Evolutionary conservation across 768 basidiomycete genomes (phyloP), one percentile per base, ranked within the genome.

Genomic region (Lactarius quietus): DNA sequence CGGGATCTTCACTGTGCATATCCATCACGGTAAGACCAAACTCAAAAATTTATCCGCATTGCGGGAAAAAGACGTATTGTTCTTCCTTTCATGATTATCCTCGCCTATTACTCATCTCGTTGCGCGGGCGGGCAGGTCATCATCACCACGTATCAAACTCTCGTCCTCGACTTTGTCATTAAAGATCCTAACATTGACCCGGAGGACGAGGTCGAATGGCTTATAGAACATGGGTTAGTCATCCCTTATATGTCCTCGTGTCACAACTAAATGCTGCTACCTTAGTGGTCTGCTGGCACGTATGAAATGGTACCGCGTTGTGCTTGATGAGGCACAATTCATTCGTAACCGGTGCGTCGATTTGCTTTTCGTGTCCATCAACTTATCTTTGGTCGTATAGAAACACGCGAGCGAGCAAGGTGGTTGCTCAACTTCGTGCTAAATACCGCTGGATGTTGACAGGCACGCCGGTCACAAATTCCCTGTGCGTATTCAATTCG

Each of bases 251-350:
- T 33, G 20, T 64, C 29, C 41, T 26, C 35, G 7, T 33, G 29
- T 23, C 10, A 41, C 15, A 7, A 26, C 33, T 57, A 6, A 31
- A 31, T 58, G 1, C 23, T 52, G 20, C 4, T 18, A 29, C 39
- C 17, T 14, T 23, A 68, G 86, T 28, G 92, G 91, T 3, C 74
- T 86, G 3, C 75, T 93, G 17, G 82, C 87, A 2, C 79, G 80
- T 36, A 80, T 82, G 59, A 81, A 79, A 33, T 94, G 87, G 78
- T 88, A 83, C 70, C 83, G 91, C 9, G 84, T 86, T 35, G 78
- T 93, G 62, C 81, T 89, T 4, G 92, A 94, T 69, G 92, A 94
- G 72, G 88, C 89, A 0, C 90, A 90, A 70, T 87, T 86, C 70
- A 87, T 89, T 68, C 82, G 88, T 29, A 90, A 89, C 69, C 80